Evolutionary conservation across 1,284 basidiomycete genomes (phyloP), one percentile per base, ranked within the genome.

Genomic region (Fomitiporia mediterranea): DNA sequence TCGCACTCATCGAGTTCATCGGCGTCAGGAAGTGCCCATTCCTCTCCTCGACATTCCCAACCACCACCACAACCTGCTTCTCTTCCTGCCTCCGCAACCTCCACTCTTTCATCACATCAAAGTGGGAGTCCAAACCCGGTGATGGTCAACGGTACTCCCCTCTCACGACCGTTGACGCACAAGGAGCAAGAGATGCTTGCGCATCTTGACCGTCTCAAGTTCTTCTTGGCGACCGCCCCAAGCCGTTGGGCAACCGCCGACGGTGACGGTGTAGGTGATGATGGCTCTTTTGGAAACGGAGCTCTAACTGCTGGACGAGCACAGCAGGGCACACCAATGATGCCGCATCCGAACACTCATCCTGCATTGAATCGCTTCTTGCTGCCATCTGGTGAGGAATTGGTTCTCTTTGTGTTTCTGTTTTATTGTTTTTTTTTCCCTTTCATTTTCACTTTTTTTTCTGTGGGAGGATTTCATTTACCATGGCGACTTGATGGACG

Each of bases 181-280:
- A 73, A 79, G 56, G 87, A 90, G 67, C 79, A 82, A 57, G 85
- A 88, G 30, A 77, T 81, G 39, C 74, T 91, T 42, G 77, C 79
- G n/a, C 77, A 85, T 60, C 78, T 91, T 35, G 87, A 91, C 64
- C 70, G 82, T 21, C 85, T 91, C 70, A 91, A 91, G 71, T 86
- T 84, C 71, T 95, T 94, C 72, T 82, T 95, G 39, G 89, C 91
- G 11, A 94, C 91, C 0, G 92, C 88, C 0, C 89, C 88, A 0
- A 82, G 82, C 3, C 77, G 80, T 54, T 90, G 86, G 87, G 61
- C 63, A 25, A 76, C 76, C 63, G 64, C 66, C 46, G 68, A 40
- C 37, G 63, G 62, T 27, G 62, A 62, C 15, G 67, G 65, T n/a
- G 61, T 65, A 21, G 62, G 64, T 25, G 55, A 58, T 57, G 50